phyloP scores from a whole-genome alignment of 164 flowering plant species.

The Macadamia tetraphylla region DNA sequence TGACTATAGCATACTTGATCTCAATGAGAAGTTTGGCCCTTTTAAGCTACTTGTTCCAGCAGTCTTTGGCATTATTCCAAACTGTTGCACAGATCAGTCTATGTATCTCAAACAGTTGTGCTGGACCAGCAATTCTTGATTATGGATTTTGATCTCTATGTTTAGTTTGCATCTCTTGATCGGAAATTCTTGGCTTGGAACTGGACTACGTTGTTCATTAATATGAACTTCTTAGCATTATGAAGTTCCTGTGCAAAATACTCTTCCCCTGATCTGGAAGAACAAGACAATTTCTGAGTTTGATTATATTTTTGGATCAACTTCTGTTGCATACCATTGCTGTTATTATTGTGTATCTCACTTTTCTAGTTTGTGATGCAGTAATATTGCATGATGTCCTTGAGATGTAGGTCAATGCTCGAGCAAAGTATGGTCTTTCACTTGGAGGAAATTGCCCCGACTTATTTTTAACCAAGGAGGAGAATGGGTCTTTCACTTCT shows the following conservation, averaged over 20 bases:
- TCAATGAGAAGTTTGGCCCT: too few species aligned
- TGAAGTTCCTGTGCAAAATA: background rate
- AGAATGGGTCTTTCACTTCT: constrained; percentile 16
- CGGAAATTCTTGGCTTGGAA: too few species aligned
- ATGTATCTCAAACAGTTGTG: too few species aligned
- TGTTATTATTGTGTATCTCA: background rate
- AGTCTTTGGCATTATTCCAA: too few species aligned
- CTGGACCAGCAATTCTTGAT: too few species aligned
- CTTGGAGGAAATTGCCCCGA: constrained; percentile 76
- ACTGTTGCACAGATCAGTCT: too few species aligned
- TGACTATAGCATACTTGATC: too few species aligned
- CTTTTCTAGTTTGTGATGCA: constrained; percentile 1
- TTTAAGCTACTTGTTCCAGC: too few species aligned
- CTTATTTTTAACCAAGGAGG: constrained; percentile 33
- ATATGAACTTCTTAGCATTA: background rate
- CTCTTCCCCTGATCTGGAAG: background rate
- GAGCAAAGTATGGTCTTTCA: constrained; percentile 75
- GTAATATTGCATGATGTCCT: constrained; percentile 4
- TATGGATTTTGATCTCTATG: too few species aligned
- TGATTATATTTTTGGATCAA: background rate
- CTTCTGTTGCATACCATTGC: background rate
- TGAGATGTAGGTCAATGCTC: constrained; percentile 64
- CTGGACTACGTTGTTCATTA: too few species aligned
- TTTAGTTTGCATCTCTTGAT: too few species aligned
- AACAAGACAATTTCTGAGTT: background rate